Conservation (phyloP, 257 asterid genomes). For the Solanum arcanum region DNA sequence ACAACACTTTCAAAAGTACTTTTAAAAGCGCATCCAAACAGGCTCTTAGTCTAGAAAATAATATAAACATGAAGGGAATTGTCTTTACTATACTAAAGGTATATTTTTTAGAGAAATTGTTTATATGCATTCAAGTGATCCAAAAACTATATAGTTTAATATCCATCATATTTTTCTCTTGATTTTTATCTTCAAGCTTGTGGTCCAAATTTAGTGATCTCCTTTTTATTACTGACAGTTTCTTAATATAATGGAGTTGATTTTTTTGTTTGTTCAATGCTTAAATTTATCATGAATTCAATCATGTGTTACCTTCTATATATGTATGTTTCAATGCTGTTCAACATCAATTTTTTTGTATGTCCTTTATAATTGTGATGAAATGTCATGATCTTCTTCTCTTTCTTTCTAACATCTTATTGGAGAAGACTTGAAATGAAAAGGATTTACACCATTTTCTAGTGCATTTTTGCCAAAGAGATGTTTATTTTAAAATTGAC, state of each 20-base stretch:
- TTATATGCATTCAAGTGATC: neutral
- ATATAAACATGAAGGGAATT: too few species aligned
- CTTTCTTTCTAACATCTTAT: neutral
- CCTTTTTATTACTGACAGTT: neutral
- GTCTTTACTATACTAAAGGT: neutral
- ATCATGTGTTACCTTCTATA: neutral
- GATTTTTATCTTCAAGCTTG: neutral
- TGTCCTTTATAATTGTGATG: neutral
- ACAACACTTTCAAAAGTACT: too few species aligned
- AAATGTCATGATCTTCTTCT: neutral
- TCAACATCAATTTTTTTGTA: neutral
- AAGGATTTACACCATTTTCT: neutral
- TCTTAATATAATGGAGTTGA: neutral
- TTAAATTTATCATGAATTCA: neutral
- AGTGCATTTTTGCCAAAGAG: neutral
- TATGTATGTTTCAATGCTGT: neutral
- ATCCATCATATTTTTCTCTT: neutral
- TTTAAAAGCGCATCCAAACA: too few species aligned
- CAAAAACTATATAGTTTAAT: neutral
- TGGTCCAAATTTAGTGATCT: neutral
- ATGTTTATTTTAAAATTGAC: too few species aligned
- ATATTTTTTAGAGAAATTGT: neutral
- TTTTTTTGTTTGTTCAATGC: neutral
- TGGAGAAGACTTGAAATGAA: neutral
- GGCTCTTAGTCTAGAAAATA: too few species aligned